phyloP scores from a whole-genome alignment of 106 monocot genomes.

The Apostasia shenzhenica region DNA sequence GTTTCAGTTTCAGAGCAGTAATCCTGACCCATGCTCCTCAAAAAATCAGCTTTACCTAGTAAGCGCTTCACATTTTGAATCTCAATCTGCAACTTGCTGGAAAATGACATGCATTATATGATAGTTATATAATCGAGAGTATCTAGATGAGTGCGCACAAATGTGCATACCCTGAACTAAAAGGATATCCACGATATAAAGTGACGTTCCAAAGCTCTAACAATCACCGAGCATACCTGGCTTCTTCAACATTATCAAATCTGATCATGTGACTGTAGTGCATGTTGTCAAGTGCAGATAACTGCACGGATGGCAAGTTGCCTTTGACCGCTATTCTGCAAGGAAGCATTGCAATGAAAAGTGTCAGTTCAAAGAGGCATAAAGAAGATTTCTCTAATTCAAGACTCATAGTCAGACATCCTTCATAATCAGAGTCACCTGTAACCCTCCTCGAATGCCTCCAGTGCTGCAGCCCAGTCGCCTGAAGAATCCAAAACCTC shows the following conservation, averaged over 20 bases:
- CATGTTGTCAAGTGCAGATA: constrained; percentile 90
- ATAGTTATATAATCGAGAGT: neutral
- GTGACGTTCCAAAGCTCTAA: neutral
- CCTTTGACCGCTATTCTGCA: constrained; percentile 79
- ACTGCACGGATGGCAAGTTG: constrained; percentile 45
- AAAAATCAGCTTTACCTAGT: constrained; percentile 25
- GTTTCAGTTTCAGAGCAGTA: constrained; percentile 94
- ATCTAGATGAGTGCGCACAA: constrained; percentile 1
- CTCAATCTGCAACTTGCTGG: constrained; percentile 77
- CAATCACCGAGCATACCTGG: constrained; percentile 38
- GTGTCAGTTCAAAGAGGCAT: neutral
- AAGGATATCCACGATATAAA: neutral
- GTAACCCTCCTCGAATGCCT: constrained; percentile 92
- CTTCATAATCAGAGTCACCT: constrained; percentile 30
- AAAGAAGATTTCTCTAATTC: neutral
- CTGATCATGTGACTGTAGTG: constrained; percentile 99
- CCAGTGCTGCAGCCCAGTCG: constrained; percentile 78
- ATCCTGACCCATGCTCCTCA: constrained; percentile 27
- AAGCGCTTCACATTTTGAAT: constrained; percentile 54
- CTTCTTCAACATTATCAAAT: constrained; percentile 88
- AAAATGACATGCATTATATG: constrained; percentile 15
- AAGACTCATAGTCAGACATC: neutral
- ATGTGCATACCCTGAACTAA: neutral
- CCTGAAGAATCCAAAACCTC: constrained; percentile 86
- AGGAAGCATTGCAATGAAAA: neutral